A percentile compares a stretch with the other conserved stretches of the same genome.
Conservation (phyloP, 164 flowering plant species). For the Vitis cinerea region DNA sequence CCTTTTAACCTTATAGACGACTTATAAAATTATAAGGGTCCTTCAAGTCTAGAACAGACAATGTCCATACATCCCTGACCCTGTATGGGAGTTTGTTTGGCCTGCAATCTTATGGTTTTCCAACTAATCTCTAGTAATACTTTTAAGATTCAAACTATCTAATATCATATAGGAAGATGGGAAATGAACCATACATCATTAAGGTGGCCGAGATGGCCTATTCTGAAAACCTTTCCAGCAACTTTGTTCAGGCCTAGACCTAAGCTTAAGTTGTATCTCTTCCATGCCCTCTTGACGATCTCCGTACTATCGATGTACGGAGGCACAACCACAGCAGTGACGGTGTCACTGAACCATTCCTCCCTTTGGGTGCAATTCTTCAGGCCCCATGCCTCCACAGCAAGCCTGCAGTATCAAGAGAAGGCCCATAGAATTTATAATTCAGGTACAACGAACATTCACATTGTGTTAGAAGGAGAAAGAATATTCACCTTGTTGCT, state of each 20-base stretch:
- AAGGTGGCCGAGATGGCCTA: constrained; percentile 94
- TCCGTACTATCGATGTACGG: constrained; percentile 83
- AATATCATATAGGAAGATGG: neutral
- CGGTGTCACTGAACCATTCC: constrained; percentile 95
- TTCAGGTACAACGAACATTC: neutral
- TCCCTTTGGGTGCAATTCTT: constrained; percentile 91
- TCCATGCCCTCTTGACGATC: constrained; percentile 85
- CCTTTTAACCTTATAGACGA: no score
- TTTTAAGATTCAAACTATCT: no score
- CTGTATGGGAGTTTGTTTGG: no score
- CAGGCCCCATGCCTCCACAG: constrained; percentile 98
- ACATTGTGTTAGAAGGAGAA: neutral
- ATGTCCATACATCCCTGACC: no score
- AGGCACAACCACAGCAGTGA: constrained; percentile 94
- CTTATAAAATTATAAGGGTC: no score
- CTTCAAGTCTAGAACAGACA: no score
- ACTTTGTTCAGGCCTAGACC: constrained; percentile 97
- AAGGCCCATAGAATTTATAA: neutral
- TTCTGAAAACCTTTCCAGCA: constrained; percentile 97
- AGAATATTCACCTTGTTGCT: constrained; percentile 69
- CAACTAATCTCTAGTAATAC: neutral
- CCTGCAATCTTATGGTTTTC: neutral
- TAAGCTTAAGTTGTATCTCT: constrained; percentile 89
- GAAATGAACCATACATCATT: constrained; percentile 62
- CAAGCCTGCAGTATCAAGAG: constrained; percentile 52